These are phyloP conservation scores for Biscogniauxia sp. DNA, from an alignment of 2,329 filamentous ascomycete genomes.

Conservation along the genomic window DNA sequence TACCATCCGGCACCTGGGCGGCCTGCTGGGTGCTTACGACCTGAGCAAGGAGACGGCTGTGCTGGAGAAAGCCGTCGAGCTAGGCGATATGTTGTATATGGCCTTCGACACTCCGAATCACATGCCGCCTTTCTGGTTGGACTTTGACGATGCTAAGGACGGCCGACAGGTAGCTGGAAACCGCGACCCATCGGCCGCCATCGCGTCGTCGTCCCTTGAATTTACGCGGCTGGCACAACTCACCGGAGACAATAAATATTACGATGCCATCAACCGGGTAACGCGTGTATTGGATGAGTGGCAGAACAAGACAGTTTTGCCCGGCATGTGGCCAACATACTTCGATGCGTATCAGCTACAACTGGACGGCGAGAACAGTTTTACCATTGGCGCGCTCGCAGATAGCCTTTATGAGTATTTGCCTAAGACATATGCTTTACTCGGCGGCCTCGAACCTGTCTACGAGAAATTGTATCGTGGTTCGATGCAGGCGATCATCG, in stretches of 20 bases:
- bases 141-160: slow-evolving; percentile 40
- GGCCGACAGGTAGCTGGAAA: slow-evolving; percentile 35
- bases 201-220: slow-evolving; percentile 65
- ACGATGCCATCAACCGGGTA: slow-evolving; percentile 72
- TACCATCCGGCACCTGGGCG: slow-evolving; percentile 46
- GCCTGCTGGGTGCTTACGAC: slow-evolving; percentile 45
- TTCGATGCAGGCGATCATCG: slow-evolving; percentile 57
- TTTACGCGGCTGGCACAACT: slow-evolving; percentile 70
- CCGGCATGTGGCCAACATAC: slow-evolving; percentile 71
- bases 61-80: slow-evolving; percentile 43
- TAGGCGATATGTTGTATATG: slow-evolving; percentile 47
- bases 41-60: slow-evolving; percentile 40
- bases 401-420: slow-evolving; percentile 61
- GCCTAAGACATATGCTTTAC: slow-evolving; percentile 61
- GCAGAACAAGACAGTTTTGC: slow-evolving; percentile 68
- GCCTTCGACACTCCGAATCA: slow-evolving; percentile 49
- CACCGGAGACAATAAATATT: slow-evolving; percentile 67
- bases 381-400: slow-evolving; percentile 52
- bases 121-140: slow-evolving; percentile 56
- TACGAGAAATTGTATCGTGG: slow-evolving; percentile 65
- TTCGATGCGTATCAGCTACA: slow-evolving; percentile 57
- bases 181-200: slow-evolving; percentile 36
- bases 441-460: slow-evolving; percentile 59
- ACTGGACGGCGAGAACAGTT: slow-evolving; percentile 38
- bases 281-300: slow-evolving; percentile 66